Conservation (phyloP, 306 rosid species). For the Prunus fruticosa region DNA sequence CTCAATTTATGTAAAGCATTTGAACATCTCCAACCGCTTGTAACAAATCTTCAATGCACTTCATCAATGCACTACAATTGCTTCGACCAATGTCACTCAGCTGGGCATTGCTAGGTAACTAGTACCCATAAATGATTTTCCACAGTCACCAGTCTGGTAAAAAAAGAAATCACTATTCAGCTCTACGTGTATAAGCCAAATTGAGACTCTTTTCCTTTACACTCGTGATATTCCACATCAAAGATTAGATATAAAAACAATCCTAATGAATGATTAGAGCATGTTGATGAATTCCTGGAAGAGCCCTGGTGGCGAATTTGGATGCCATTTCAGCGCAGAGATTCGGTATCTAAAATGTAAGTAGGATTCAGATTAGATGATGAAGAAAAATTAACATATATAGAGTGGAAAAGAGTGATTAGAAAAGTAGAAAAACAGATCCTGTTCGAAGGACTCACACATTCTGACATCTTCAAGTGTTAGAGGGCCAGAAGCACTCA, state of each 20-base stretch:
- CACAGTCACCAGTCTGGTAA: not conserved
- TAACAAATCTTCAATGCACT: not conserved
- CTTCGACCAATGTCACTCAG: not conserved
- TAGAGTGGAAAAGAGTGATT: not conserved
- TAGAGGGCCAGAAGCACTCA: slow-evolving; percentile 69
- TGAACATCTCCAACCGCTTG: not conserved
- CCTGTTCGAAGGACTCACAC: slow-evolving; percentile 53
- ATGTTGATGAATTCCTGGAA: slow-evolving; percentile 54
- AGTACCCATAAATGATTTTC: not conserved
- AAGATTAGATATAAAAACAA: not conserved
- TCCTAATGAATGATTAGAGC: not conserved
- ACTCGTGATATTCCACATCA: not conserved
- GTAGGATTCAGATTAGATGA: not conserved
- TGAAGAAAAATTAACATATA: not conserved
- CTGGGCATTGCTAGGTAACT: not conserved
- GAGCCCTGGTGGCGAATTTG: slow-evolving; percentile 88
- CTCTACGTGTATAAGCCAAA: not conserved
- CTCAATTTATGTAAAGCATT: not conserved
- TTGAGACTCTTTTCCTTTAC: not conserved
- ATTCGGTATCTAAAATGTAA: slow-evolving; percentile 52
- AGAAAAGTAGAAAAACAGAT: slow-evolving; percentile 4
- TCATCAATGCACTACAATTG: not conserved
- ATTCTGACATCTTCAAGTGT: slow-evolving; percentile 68
- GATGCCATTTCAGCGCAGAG: slow-evolving; percentile 93
- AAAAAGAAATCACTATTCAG: not conserved